These are phyloP conservation scores for Candida loeiensis DNA, from an alignment of 805 yeast genomes.

Conservation along the genomic window DNA sequence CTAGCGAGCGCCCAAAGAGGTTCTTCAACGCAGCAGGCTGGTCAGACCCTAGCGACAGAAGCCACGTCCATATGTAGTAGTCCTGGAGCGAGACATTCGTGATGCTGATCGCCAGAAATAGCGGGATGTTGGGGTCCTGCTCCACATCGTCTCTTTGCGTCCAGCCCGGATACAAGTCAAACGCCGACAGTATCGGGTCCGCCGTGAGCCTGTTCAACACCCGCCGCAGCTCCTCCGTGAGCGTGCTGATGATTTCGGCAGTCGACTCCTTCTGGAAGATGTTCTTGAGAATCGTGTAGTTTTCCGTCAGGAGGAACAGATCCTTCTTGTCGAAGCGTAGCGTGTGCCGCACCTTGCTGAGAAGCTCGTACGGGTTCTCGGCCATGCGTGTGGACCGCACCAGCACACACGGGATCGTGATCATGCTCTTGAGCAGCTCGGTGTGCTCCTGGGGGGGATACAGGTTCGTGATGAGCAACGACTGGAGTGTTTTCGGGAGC, in stretches of 20 bases:
- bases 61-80: slow-evolving; percentile 90
- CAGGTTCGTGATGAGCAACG: slow-evolving; percentile 57
- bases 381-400: slow-evolving; percentile 51
- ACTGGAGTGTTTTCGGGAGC: slow-evolving; percentile 65
- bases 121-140: slow-evolving; percentile 30
- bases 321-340: slow-evolving; percentile 69
- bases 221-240: slow-evolving; percentile 72
- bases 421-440: slow-evolving; percentile 33
- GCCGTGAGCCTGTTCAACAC: slow-evolving; percentile 40
- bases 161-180: slow-evolving; percentile 42
- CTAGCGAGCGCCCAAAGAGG: slow-evolving; percentile 76
- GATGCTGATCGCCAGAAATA: slow-evolving; percentile 39
- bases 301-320: slow-evolving; percentile 70
- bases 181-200: slow-evolving; percentile 34
- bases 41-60: slow-evolving; percentile 71
- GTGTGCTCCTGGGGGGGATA: slow-evolving; percentile 66
- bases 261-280: slow-evolving; percentile 57
- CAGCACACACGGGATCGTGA: slow-evolving; percentile 61
- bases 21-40: slow-evolving; percentile 61
- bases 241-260: slow-evolving; percentile 53
- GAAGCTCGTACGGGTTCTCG: slow-evolving; percentile 52
- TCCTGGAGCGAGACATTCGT: slow-evolving; percentile 74
- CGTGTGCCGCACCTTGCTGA: slow-evolving; percentile 47
- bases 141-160: slow-evolving; percentile 16
- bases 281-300: slow-evolving; percentile 68